A percentile compares a stretch with the other conserved stretches of the same genome.
phyloP scores from a whole-genome alignment of 352 stramenopile genomes.

The Plasmopara halstedii region DNA sequence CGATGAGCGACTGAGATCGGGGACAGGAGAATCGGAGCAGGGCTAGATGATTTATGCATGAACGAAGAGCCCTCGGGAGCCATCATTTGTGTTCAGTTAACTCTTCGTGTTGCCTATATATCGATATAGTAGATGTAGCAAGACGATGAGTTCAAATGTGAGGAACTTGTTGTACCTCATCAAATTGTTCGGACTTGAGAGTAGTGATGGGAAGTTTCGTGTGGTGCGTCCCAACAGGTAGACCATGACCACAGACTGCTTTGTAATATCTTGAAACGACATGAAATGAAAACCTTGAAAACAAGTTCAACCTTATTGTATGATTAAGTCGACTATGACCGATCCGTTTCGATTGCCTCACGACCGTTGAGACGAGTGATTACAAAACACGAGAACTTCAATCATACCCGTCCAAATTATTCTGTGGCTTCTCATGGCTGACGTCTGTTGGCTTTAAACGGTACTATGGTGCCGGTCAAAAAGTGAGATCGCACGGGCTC shows the following conservation, averaged over 20 bases:
- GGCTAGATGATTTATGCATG: slow-evolving; percentile 8
- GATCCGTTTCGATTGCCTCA: slow-evolving; percentile 22
- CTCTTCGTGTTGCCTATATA: slow-evolving; percentile 8
- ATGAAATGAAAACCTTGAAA: slow-evolving; percentile 6
- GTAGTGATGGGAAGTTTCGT: slow-evolving; percentile 30
- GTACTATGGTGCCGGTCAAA: slow-evolving; percentile 9
- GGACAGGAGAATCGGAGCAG: slow-evolving; percentile 31
- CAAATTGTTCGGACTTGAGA: slow-evolving; percentile 4
- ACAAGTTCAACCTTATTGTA: slow-evolving; percentile 3
- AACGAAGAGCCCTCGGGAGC: slow-evolving; percentile 21
- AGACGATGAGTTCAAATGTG: slow-evolving; percentile 31
- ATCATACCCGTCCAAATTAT: slow-evolving; percentile 3
- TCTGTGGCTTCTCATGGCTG: slow-evolving; percentile 14
- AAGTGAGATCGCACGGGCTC: slow-evolving; percentile 16
- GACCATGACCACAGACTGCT: slow-evolving; percentile 19
- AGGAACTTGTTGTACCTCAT: slow-evolving; percentile 1
- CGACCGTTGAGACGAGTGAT: slow-evolving; percentile 11
- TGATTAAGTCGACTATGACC: slow-evolving; percentile 2
- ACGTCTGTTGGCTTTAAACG: slow-evolving; percentile 10
- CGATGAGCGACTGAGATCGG: slow-evolving; percentile 44
- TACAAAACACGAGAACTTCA: not conserved
- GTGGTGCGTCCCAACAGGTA: slow-evolving; percentile 16
- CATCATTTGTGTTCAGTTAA: slow-evolving; percentile 16
- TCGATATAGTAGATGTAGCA: slow-evolving; percentile 10
- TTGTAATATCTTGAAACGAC: slow-evolving; percentile 27